Base-by-base conservation (phyloP, 306 rosid genomes). In the Lagenaria siceraria region DNA sequence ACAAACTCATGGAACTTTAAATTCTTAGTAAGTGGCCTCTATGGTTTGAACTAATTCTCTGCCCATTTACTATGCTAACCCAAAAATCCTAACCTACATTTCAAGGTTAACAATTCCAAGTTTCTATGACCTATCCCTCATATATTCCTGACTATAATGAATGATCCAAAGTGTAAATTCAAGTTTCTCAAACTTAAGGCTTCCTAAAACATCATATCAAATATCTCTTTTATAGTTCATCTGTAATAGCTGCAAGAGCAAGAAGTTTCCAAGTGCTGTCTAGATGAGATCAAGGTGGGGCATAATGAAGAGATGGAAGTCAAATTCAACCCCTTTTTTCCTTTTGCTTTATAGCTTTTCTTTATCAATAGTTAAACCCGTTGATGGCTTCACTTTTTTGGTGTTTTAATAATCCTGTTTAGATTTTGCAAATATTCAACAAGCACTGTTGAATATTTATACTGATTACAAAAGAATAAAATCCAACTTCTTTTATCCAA, bases 251-350 rank as follows among this genome's bases (percentile, higher is more conserved):
- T 25, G 40, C 76, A 25, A 71, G 8, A 19, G 5, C 24, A 71
- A 48, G 58, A 71, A 71, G 76, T 38, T 75, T 75, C 53, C 6
- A 33, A 36, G 35, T 54, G 18, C 13, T 19, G 14, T 58, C 40
- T 19, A 76, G 51, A 42, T 36, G 78, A 75, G 46, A 55, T 42
- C 35, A 51, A 51, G 61, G 61, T 73, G 77, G 77, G 77, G 61
- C 46, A 27, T 18, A 49, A 73, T 18, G 61, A 73, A 51, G 77
- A 49, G 76, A 71, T 49, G 46, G 61, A 73, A 51, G 77, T 73
- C 40, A 51, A 46, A 46, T 29, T 73, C 61, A 17, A 27, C 51
- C 43, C 61, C 19, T 73, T 73, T 29, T 73, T 27, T 73, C 25
- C 58, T 73, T 51, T 48, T 72, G 43, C 77, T 72, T 49, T 49